A percentile compares a stretch with the other conserved stretches of the same genome.
phyloP scores from a whole-genome alignment of 345 rosid species.

The Lepidium africanum region DNA sequence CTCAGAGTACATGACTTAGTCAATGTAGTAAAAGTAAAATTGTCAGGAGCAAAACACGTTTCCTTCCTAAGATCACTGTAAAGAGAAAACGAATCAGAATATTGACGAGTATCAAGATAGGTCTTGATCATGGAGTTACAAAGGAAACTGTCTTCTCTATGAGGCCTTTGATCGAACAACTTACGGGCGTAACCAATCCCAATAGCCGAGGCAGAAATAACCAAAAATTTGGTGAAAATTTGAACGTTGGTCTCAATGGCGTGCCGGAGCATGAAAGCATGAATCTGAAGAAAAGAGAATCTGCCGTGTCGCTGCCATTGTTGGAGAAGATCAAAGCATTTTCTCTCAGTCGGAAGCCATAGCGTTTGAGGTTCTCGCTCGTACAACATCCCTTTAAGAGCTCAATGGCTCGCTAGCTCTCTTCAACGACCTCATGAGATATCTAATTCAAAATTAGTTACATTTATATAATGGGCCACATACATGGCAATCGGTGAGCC shows the following conservation, averaged over 20 bases:
- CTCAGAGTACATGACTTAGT: conserved; percentile 41
- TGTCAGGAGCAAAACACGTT: conserved; percentile 47
- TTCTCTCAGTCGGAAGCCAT: conserved; percentile 51
- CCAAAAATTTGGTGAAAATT: conserved; percentile 52
- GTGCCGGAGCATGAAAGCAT: conserved; percentile 57
- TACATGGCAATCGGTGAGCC: background rate
- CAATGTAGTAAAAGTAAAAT: conserved; percentile 50
- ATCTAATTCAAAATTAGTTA: no score
- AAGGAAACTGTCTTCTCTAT: conserved; percentile 46
- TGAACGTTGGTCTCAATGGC: conserved; percentile 48
- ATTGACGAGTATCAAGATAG: conserved; percentile 35
- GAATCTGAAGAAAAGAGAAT: conserved; percentile 43
- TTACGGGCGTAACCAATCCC: conserved; percentile 44
- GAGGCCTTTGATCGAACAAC: conserved; percentile 47
- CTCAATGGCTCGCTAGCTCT: background rate
- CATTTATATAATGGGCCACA: background rate
- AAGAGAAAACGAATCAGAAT: conserved; percentile 37
- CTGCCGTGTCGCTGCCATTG: conserved; percentile 20
- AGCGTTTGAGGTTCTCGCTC: conserved; percentile 18
- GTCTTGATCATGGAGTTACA: conserved; percentile 68
- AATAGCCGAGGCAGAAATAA: conserved; percentile 27
- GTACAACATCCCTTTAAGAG: background rate
- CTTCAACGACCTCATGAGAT: background rate
- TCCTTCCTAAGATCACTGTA: conserved; percentile 41
- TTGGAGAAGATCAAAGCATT: conserved; percentile 49